These are phyloP conservation scores for Colletotrichum incanum DNA, from an alignment of 2,329 filamentous ascomycete species.

Conservation along the genomic window DNA sequence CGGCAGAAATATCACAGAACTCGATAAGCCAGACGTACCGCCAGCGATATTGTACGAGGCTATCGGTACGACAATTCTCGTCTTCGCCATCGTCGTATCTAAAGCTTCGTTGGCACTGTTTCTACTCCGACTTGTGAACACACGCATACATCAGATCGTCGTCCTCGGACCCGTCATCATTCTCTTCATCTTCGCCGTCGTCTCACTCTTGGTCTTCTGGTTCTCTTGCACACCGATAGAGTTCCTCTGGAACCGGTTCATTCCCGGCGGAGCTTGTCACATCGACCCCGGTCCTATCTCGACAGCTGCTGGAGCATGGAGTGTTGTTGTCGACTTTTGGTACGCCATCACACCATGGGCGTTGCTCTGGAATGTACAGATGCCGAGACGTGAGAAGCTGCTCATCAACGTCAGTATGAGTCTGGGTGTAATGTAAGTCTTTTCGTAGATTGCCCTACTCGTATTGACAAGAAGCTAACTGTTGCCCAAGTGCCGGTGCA, in stretches of 20 bases:
- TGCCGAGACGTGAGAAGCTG: slow-evolving; percentile 62
- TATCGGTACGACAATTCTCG: slow-evolving; percentile 40
- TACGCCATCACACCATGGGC: slow-evolving; percentile 61
- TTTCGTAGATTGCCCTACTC: no score
- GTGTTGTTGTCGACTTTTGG: slow-evolving; percentile 56
- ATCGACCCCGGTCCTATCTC: slow-evolving; percentile 40
- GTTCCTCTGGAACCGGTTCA: slow-evolving; percentile 39
- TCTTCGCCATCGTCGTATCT: slow-evolving; percentile 38
- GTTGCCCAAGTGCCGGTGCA: slow-evolving; percentile 46
- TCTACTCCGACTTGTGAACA: slow-evolving; percentile 37
- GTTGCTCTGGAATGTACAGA: slow-evolving; percentile 60
- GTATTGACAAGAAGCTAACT: neutral
- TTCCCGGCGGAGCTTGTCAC: slow-evolving; percentile 25
- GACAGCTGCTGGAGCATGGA: slow-evolving; percentile 36
- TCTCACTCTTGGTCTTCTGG: slow-evolving; percentile 39
- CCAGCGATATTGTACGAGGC: slow-evolving; percentile 38
- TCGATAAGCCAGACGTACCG: slow-evolving; percentile 17
- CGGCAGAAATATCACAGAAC: slow-evolving; percentile 31
- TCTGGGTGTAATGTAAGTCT: slow-evolving; percentile 55
- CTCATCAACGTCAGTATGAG: slow-evolving; percentile 60
- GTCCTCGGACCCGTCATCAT: slow-evolving; percentile 32
- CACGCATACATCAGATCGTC: slow-evolving; percentile 24
- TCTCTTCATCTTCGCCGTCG: slow-evolving; percentile 20
- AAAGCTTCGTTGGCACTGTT: slow-evolving; percentile 41
- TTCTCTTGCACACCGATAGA: slow-evolving; percentile 34